Base-by-base conservation (phyloP, 1,139 yeast species). In the Yamadazyma songkhlaensis region DNA sequence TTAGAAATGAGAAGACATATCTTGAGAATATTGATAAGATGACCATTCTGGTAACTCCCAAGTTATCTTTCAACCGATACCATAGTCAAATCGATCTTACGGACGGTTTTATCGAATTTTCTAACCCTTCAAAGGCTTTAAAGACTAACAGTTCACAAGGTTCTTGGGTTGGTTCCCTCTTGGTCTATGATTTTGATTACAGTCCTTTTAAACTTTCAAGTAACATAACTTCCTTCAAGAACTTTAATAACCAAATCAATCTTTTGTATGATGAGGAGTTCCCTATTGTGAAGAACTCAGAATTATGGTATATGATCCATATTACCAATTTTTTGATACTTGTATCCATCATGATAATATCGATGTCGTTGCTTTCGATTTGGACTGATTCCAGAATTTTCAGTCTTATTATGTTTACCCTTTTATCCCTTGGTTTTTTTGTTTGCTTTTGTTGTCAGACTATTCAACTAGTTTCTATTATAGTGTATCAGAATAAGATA, bases 1-100 rank as follows among this genome's bases (percentile, higher is more conserved):
- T 36, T 11, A 32, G 39, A 31, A 23, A 39, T 28, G 42, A 39
- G 25, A 9, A 30, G 5, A 14, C n/a, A n/a, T 39, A 39, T 13
- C 9, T 30, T 17, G 21, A 22, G 1, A n/a, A 38, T 20, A 31
- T 14, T n/a, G 25, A 36, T n/a, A 15, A 15, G 6, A 22, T 25
- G n/a, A 35, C 41, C 4, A 24, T 38, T 6, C 28, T 28, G 6
- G 25, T 13, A n/a, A 32, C 21, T 4, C 41, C 41, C 1, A 13
- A 1, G 2, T 31, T 33, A 28, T 14, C n/a, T 9, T 28, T 31
- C 11, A 21, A 22, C 2, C 28, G 25, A 9, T 23, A 6, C 10
- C 30, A 24, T n/a, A 31, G 29, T 20, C 4, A 3, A 11, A 34
- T 38, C 12, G 27, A 38, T 17, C 24, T 34, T 5, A 11, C 26